Evolutionary conservation across 805 yeast genomes (phyloP), one percentile per base, ranked within the genome.

Genomic region (Candida sphagnicola): DNA sequence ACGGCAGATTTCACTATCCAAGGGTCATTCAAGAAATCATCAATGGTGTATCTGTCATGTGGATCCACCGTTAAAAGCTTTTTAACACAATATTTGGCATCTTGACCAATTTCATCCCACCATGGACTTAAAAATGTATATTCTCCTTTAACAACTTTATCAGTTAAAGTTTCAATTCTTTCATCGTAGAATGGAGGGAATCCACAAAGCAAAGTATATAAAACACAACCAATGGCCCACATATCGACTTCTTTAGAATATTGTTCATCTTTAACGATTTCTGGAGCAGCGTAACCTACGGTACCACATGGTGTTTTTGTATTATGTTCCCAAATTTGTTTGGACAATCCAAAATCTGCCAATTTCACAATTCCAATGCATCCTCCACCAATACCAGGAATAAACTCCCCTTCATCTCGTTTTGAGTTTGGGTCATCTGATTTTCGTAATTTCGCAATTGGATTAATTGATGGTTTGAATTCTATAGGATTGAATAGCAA

Each of bases 261-360:
- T 34, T 81, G 74, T 65, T 90, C 95, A 60, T 93, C 98, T 47
- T 84, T 81, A 29, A 93, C 98, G 50, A 93, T 91, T 61, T 93
- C 99, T 0, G 99, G 99, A 0, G 99, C 99, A 2, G 98, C 91
- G 56, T 93, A 93, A 3, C 98, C 98, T 13, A 93, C 96, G 1
- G 99, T 93, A 37, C 99, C 99, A 65, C 99, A 93, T 0, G 99
- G 99, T 0, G 99, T 93, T 73, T 88, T 87, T 16, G 97, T 86
- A 51, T 85, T 85, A 35, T 82, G 76, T 53, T 84, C 86, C 81
- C 89, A 84, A 23, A 91, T 80, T 55, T 89, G 86, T 61, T 93
- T 93, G 3, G 96, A 87, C 14, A 93, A 67, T 0, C 99, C 99
- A 63, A 93, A 93, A 61, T 93, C 99, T 1, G 98, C 98, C 37